These are phyloP conservation scores for Dendrobium chrysotoxum DNA, from an alignment of 106 monocot genomes.

Conservation along the genomic window DNA sequence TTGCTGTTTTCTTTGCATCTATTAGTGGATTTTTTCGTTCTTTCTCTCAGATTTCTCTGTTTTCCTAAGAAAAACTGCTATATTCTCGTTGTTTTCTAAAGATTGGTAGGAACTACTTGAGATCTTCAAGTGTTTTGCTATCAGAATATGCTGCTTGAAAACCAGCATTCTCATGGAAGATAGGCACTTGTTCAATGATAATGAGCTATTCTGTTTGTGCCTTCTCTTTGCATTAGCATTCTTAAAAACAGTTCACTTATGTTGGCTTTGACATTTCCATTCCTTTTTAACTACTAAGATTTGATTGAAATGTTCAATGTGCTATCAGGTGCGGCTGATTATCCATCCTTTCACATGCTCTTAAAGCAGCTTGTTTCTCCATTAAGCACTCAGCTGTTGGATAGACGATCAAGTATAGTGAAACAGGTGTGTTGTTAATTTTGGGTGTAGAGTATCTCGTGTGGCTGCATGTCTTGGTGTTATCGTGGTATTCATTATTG, in stretches of 20 bases:
- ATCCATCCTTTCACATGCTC: slow-evolving; percentile 74
- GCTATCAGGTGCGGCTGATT: slow-evolving; percentile 66
- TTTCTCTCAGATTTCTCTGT: too few relatives aligned
- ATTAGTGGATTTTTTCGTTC: too few relatives aligned
- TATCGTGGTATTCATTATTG: not conserved
- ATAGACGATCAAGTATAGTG: slow-evolving; percentile 96
- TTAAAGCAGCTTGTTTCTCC: slow-evolving; percentile 81
- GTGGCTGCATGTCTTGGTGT: not conserved
- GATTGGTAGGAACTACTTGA: too few relatives aligned
- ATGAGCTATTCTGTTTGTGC: not conserved
- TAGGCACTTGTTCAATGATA: not conserved
- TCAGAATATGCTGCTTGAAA: not conserved
- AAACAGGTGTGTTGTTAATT: slow-evolving; percentile 65
- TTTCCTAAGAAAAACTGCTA: too few relatives aligned
- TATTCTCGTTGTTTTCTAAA: too few relatives aligned
- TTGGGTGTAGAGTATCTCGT: not conserved
- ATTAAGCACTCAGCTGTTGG: slow-evolving; percentile 68
- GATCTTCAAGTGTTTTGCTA: too few relatives aligned
- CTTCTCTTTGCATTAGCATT: not conserved
- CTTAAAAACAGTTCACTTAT: not conserved
- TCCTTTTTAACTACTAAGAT: too few relatives aligned
- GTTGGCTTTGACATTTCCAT: not conserved
- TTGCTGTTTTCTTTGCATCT: too few relatives aligned
- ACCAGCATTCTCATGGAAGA: not conserved
- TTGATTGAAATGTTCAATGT: too few relatives aligned